Evolutionary conservation across 2,329 filamentous ascomycete species (phyloP).

Genomic region (Phyllosticta paracitricarpa): DNA sequence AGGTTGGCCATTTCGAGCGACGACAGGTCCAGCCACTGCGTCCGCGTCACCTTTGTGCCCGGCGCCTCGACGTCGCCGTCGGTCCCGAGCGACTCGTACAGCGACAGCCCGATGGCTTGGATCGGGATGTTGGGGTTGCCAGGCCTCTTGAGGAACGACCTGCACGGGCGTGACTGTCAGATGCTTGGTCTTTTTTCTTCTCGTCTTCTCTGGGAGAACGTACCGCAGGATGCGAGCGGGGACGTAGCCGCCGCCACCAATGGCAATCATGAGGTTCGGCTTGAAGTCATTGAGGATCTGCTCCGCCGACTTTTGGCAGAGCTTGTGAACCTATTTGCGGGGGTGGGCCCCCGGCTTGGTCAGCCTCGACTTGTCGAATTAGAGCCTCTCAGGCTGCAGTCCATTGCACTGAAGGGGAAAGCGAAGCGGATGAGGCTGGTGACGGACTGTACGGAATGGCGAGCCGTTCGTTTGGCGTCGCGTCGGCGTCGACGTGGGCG

Average conservation of each 20-base stretch:
- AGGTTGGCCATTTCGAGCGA: slow-evolving; percentile 80
- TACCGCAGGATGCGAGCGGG: slow-evolving; percentile 88
- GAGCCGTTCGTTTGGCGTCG: not conserved
- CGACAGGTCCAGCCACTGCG: slow-evolving; percentile 92
- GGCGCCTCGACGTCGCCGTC: slow-evolving; percentile 60
- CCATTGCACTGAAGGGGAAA: not conserved
- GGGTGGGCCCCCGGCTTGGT: not conserved
- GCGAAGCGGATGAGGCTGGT: not conserved
- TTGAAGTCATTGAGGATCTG: slow-evolving; percentile 76
- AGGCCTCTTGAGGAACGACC: slow-evolving; percentile 85
- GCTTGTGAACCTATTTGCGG: slow-evolving; percentile 78
- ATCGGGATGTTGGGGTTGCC: slow-evolving; percentile 92
- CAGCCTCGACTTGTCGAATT: not conserved
- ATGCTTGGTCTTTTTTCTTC: not conserved
- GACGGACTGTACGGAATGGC: not conserved
- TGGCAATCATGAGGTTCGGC: slow-evolving; percentile 96
- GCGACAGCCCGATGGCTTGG: slow-evolving; percentile 93
- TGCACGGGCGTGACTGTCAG: not conserved
- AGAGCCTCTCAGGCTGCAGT: not conserved
- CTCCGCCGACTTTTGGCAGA: slow-evolving; percentile 79
- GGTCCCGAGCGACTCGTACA: slow-evolving; percentile 76
- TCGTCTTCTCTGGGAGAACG: slow-evolving; percentile 7
- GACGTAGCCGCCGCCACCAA: slow-evolving; percentile 94
- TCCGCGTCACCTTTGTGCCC: slow-evolving; percentile 91
- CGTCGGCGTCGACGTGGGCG: not conserved